phyloP scores from a whole-genome alignment of 768 basidiomycete species.

The Infundibulicybe gibba region DNA sequence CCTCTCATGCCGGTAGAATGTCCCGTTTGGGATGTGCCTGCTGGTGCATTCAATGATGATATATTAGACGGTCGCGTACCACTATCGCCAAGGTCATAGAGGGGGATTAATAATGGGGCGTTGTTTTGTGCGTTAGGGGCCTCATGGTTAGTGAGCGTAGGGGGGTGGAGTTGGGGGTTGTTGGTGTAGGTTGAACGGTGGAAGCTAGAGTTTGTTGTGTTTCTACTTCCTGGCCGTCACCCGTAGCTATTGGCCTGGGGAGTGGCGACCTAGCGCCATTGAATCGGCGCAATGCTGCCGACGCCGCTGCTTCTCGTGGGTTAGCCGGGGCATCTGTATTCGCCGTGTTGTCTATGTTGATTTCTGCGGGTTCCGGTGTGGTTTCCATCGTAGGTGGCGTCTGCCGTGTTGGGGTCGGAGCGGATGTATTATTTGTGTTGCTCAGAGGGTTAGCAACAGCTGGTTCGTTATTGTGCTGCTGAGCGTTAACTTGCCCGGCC shows the following conservation, averaged over 20 bases:
- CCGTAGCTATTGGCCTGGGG: background rate
- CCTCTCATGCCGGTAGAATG: no score
- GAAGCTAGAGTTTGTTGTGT: background rate
- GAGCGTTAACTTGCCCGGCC: slow-evolving; percentile 19
- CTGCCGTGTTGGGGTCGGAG: slow-evolving; percentile 1
- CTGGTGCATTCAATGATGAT: no score
- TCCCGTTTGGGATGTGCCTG: no score
- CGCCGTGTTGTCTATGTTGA: background rate
- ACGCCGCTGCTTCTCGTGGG: slow-evolving; percentile 51
- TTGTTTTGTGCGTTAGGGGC: slow-evolving; percentile 1
- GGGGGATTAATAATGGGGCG: slow-evolving; percentile 26
- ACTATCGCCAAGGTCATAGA: slow-evolving; percentile 18
- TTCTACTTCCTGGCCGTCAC: background rate
- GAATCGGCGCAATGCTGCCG: slow-evolving; percentile 60
- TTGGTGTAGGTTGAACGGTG: background rate
- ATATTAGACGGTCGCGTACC: background rate
- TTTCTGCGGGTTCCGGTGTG: background rate
- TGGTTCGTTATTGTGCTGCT: background rate
- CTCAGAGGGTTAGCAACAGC: background rate
- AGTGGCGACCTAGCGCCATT: slow-evolving; percentile 13
- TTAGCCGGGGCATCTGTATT: slow-evolving; percentile 9
- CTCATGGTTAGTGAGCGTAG: slow-evolving; percentile 6
- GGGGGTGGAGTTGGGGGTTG: background rate
- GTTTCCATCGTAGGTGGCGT: slow-evolving; percentile 2
- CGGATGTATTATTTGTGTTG: background rate